A percentile compares a stretch with the other conserved stretches of the same genome.
Evolutionary conservation across 805 yeast species (phyloP).

Genomic region (Ogataea pini): DNA sequence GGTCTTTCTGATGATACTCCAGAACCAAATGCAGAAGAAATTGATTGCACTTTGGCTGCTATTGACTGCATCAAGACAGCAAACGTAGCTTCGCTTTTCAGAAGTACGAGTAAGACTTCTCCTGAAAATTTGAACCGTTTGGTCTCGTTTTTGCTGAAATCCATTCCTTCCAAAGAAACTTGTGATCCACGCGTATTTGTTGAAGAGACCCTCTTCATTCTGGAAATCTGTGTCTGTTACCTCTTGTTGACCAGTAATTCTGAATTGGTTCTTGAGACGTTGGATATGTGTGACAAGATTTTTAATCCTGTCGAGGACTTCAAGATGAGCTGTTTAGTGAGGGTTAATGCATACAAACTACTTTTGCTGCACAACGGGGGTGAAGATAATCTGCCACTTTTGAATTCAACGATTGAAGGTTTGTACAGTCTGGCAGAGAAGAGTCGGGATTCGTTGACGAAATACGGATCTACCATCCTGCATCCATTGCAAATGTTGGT

Average conservation of each 20-base stretch:
- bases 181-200: constrained; percentile 28
- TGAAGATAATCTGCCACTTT: constrained; percentile 19
- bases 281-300: constrained; percentile 26
- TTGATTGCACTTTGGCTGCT: constrained; percentile 80
- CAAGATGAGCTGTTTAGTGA: constrained; percentile 34
- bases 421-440: constrained; percentile 24
- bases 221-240: constrained; percentile 36
- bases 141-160: constrained; percentile 37
- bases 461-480: constrained; percentile 45
- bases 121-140: constrained; percentile 37
- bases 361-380: constrained; percentile 43
- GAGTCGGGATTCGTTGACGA: constrained; percentile 43
- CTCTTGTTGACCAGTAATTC: constrained; percentile 32
- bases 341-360: constrained; percentile 55
- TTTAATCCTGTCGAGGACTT: constrained; percentile 28
- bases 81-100: constrained; percentile 56
- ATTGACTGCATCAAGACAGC: constrained; percentile 80
- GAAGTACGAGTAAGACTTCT: constrained; percentile 44
- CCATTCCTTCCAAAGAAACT: constrained; percentile 37
- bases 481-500: constrained; percentile 52
- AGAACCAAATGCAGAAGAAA: constrained; percentile 92
- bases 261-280: constrained; percentile 23
- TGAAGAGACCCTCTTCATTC: constrained; percentile 33
- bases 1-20: constrained; percentile 83
- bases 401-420: constrained; percentile 30